Conservation (phyloP, 2,329 filamentous ascomycete genomes). For the Mariannaea elegans region DNA sequence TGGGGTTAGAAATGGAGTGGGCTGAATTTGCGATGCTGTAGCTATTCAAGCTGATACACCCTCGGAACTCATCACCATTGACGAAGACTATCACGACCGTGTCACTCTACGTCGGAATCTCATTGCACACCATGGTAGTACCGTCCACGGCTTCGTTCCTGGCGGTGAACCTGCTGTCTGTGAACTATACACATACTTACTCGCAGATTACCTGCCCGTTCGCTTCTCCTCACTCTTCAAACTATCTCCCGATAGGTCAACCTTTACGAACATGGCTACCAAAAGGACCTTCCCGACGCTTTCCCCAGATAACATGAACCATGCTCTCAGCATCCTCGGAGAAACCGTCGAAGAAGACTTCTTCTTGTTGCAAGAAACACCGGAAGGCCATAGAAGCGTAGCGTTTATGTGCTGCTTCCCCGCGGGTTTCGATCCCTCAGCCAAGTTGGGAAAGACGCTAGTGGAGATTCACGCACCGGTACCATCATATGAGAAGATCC, state of each 20-base stretch:
- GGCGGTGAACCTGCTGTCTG: conserved; percentile 52
- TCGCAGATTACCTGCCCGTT: conserved; percentile 56
- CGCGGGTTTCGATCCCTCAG: conserved; percentile 57
- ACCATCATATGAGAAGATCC: conserved; percentile 61
- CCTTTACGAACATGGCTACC: conserved; percentile 53
- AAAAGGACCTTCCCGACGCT: conserved; percentile 38
- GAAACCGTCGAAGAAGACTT: conserved; percentile 65
- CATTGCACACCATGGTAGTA: conserved; percentile 49
- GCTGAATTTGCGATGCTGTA: conserved; percentile 28
- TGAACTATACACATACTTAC: conserved; percentile 59
- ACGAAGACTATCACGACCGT: conserved; percentile 58
- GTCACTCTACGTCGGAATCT: conserved; percentile 51
- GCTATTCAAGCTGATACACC: conserved; percentile 53
- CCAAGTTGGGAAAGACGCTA: conserved; percentile 57
- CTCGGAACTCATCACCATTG: conserved; percentile 62
- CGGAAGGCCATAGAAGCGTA: conserved; percentile 52
- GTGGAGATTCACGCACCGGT: conserved; percentile 60
- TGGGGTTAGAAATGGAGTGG: not conserved
- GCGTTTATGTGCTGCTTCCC: conserved; percentile 61
- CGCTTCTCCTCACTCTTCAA: conserved; percentile 60
- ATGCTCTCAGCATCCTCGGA: conserved; percentile 53
- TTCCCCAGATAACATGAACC: conserved; percentile 40
- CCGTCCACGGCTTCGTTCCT: conserved; percentile 54
- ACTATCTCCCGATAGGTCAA: conserved; percentile 42
- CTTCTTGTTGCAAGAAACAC: conserved; percentile 57